phyloP scores from a whole-genome alignment of 2,329 filamentous ascomycete genomes.

The Pleochaeta shiraiana region DNA sequence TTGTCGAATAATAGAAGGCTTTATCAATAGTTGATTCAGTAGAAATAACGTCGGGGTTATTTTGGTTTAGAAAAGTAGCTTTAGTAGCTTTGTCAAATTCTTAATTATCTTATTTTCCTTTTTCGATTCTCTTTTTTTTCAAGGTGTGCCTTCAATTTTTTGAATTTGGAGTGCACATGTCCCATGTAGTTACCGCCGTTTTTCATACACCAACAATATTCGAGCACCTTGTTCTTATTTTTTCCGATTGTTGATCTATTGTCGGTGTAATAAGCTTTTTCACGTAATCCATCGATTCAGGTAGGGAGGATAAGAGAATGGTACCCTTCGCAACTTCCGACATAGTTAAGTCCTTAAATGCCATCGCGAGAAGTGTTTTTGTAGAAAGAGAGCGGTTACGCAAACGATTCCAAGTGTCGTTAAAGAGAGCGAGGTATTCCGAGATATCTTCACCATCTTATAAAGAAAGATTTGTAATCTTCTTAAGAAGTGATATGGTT shows the following conservation, averaged over 20 bases:
- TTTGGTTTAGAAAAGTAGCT: background rate
- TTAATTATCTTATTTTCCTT: too few species aligned
- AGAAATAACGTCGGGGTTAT: background rate
- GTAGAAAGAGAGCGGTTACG: conserved; percentile 25
- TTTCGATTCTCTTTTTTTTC: too few species aligned
- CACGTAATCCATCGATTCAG: background rate
- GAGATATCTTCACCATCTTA: background rate
- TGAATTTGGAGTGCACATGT: too few species aligned
- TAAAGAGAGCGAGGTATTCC: background rate
- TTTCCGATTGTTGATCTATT: background rate
- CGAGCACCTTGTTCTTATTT: background rate
- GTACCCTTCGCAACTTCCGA: background rate
- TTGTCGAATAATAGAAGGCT: too few species aligned
- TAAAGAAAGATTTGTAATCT: background rate
- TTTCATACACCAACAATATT: background rate
- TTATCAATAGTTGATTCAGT: too few species aligned
- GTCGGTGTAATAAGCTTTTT: background rate
- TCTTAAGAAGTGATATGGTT: background rate
- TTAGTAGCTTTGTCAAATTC: too few species aligned
- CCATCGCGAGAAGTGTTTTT: conserved; percentile 1
- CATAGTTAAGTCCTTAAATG: background rate
- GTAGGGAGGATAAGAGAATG: background rate
- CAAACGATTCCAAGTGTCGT: background rate
- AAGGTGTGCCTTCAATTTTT: too few species aligned
- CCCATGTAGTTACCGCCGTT: background rate